These are phyloP conservation scores for Pseudocohnilembus persalinus DNA, from an alignment of 169 alveolate species.

Conservation along the genomic window DNA sequence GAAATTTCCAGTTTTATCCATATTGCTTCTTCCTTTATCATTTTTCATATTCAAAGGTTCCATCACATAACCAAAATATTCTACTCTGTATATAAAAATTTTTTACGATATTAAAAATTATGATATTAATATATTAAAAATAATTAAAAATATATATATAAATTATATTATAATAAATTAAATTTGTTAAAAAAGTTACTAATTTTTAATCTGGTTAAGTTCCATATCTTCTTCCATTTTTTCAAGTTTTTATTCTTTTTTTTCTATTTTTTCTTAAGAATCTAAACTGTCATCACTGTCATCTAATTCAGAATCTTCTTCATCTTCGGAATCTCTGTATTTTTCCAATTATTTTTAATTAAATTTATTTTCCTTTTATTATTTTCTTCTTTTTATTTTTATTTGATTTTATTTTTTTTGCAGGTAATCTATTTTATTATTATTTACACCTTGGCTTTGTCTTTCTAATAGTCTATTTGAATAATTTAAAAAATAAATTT, in stretches of 20 bases:
- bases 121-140: no score
- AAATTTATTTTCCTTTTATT: not conserved
- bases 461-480: no score
- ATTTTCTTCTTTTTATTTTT: no score
- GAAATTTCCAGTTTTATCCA: not conserved
- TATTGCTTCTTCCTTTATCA: not conserved
- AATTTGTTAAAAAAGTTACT: not conserved
- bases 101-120: no score
- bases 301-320: not conserved
- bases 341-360: not conserved
- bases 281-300: not conserved
- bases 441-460: no score
- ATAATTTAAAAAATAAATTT: no score
- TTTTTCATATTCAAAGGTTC: not conserved
- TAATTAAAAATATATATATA: no score
- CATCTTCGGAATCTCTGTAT: not conserved
- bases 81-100: no score
- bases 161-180: no score
- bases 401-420: no score
- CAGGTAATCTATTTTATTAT: no score
- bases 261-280: not conserved
- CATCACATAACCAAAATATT: not conserved
- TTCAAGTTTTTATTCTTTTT: not conserved
- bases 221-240: not conserved
- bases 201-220: no score